A percentile compares a stretch with the other conserved stretches of the same genome.
Conservation (phyloP, 495 filamentous ascomycete genomes). For the Penicillium paxilli region DNA sequence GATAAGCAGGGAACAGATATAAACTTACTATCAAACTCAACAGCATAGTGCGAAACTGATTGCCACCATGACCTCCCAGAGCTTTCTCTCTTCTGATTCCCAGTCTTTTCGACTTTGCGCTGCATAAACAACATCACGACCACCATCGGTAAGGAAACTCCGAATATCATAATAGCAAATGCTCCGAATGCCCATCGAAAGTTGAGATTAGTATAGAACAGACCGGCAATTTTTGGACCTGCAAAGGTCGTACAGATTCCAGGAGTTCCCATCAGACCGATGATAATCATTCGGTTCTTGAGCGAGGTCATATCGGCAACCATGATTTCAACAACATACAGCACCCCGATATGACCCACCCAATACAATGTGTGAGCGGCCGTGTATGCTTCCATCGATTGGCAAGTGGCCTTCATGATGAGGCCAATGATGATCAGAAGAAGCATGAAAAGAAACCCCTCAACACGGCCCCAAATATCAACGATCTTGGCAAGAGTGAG, state of each 20-base stretch:
- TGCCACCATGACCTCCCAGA: not conserved
- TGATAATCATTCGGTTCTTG: constrained; percentile 56
- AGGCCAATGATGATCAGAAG: constrained; percentile 32
- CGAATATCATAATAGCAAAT: constrained; percentile 52
- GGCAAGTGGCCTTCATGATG: not conserved
- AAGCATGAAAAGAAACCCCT: constrained; percentile 44
- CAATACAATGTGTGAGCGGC: constrained; percentile 50
- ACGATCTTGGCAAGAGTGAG: constrained; percentile 60
- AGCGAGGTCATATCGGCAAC: constrained; percentile 60
- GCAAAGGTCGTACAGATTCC: constrained; percentile 52
- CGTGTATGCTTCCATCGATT: constrained; percentile 23
- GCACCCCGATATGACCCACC: constrained; percentile 53
- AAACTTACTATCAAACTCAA: not conserved
- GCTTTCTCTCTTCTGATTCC: not conserved
- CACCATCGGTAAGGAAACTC: constrained; percentile 24
- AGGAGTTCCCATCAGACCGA: constrained; percentile 54
- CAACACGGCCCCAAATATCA: constrained; percentile 57
- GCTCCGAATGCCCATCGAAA: constrained; percentile 59
- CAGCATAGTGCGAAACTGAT: not conserved
- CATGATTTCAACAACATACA: constrained; percentile 54
- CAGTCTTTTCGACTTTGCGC: not conserved
- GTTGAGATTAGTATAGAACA: constrained; percentile 20
- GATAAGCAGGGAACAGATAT: not conserved
- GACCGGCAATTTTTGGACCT: constrained; percentile 14
- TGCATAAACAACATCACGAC: not conserved